These are phyloP conservation scores for Juglanconis oblonga DNA, from an alignment of 2,329 filamentous ascomycete species.

Conservation along the genomic window DNA sequence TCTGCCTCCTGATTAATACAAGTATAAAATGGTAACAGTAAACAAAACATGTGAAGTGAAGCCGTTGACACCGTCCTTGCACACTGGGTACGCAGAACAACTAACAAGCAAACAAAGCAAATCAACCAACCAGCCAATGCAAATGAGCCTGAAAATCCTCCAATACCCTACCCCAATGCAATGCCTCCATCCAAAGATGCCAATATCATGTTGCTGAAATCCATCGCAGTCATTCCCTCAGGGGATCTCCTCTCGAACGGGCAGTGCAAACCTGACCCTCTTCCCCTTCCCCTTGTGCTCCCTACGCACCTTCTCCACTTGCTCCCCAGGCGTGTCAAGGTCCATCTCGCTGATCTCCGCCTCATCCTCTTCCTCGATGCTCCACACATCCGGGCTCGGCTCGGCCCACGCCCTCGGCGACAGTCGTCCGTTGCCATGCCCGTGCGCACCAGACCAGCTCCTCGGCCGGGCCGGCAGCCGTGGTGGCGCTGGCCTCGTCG, in stretches of 20 bases:
- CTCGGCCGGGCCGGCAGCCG: constrained; percentile 28
- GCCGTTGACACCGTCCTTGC: background rate
- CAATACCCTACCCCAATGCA: background rate
- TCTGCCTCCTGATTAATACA: constrained; percentile 1
- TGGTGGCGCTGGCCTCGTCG: constrained; percentile 21
- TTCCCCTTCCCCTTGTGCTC: constrained; percentile 50
- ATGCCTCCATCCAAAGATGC: background rate
- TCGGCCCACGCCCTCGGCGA: constrained; percentile 52
- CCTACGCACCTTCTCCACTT: constrained; percentile 24
- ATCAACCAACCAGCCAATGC: background rate
- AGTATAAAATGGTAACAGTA: background rate
- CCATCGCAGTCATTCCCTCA: background rate
- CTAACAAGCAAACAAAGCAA: background rate
- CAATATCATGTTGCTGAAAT: background rate
- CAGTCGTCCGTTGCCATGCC: constrained; percentile 30
- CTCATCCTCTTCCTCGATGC: constrained; percentile 58
- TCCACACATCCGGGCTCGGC: constrained; percentile 59
- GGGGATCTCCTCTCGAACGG: constrained; percentile 34
- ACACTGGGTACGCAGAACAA: too few relatives aligned
- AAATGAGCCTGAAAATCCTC: background rate
- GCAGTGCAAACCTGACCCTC: constrained; percentile 55
- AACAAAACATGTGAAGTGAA: background rate
- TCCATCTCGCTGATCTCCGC: constrained; percentile 47
- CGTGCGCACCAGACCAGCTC: constrained; percentile 22
- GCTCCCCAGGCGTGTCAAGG: constrained; percentile 27